These are phyloP conservation scores for Pittosporum tobira DNA, from an alignment of 129 eudicot genomes.

Conservation along the genomic window DNA sequence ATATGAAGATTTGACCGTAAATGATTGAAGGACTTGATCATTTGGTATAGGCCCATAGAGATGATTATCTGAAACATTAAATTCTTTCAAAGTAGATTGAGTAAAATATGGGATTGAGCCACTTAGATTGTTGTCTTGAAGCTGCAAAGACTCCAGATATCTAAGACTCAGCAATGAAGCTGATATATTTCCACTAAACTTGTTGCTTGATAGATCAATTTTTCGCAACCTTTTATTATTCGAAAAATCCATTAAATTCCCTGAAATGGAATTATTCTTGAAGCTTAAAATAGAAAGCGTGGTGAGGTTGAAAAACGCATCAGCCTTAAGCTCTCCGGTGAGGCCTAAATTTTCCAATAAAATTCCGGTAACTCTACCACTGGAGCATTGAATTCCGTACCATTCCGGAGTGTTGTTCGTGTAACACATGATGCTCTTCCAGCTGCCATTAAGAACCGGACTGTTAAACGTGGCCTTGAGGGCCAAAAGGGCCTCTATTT, in stretches of 20 bases:
- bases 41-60: conserved; percentile 47
- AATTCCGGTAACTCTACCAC: conserved; percentile 35
- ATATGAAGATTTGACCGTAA: conserved; percentile 24
- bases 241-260: conserved; percentile 52
- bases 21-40: conserved; percentile 31
- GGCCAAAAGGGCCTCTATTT: conserved; percentile 41
- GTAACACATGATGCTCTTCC: conserved; percentile 40
- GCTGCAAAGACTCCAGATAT: conserved; percentile 35
- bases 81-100: conserved; percentile 33
- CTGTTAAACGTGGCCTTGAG: conserved; percentile 30
- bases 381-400: conserved; percentile 40
- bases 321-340: conserved; percentile 28
- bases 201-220: conserved; percentile 46
- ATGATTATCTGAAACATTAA: conserved; percentile 48
- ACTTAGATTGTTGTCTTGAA: conserved; percentile 38
- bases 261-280: conserved; percentile 38
- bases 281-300: conserved; percentile 38
- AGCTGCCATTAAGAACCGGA: conserved; percentile 28
- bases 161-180: conserved; percentile 30
- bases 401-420: conserved; percentile 23
- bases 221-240: conserved; percentile 21
- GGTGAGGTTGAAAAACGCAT: conserved; percentile 37
- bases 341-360: conserved; percentile 40
- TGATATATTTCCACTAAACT: conserved; percentile 40
- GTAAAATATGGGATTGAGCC: conserved; percentile 43